Conservation (phyloP, 257 asterid species). For the Nicotiana tabacum region DNA sequence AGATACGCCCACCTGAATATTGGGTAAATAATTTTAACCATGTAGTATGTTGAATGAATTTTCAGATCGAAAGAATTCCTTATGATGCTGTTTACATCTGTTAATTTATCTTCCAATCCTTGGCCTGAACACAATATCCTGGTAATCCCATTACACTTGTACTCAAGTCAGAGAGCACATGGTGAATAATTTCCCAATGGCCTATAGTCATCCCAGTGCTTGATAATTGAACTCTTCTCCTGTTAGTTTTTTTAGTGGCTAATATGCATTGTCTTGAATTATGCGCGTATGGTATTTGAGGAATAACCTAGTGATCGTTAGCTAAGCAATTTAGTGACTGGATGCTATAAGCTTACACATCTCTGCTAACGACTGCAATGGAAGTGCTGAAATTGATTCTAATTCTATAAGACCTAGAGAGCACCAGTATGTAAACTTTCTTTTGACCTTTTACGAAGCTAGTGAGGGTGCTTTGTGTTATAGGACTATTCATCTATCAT, state of each 20-base stretch:
- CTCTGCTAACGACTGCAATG: no score
- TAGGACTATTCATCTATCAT: no score
- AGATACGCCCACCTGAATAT: slow-evolving; percentile 95
- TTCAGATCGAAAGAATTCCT: background rate
- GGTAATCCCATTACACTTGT: no score
- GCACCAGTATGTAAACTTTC: background rate
- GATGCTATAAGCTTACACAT: background rate
- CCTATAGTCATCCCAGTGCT: no score
- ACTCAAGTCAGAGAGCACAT: no score
- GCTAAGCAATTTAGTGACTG: background rate
- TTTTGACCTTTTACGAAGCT: background rate
- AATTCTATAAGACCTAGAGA: no score
- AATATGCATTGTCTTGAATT: no score
- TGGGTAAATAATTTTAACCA: slow-evolving; percentile 49
- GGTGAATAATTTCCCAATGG: no score
- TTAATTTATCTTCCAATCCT: background rate
- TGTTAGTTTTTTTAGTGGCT: no score
- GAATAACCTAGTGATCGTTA: background rate
- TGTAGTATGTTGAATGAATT: background rate
- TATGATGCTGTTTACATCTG: background rate
- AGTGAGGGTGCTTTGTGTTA: no score
- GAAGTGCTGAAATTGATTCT: background rate
- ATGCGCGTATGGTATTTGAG: background rate
- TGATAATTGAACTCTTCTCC: no score
- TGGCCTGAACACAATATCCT: no score